Base-by-base conservation (phyloP, 2,329 filamentous ascomycete species). In the Apiospora aurea region DNA sequence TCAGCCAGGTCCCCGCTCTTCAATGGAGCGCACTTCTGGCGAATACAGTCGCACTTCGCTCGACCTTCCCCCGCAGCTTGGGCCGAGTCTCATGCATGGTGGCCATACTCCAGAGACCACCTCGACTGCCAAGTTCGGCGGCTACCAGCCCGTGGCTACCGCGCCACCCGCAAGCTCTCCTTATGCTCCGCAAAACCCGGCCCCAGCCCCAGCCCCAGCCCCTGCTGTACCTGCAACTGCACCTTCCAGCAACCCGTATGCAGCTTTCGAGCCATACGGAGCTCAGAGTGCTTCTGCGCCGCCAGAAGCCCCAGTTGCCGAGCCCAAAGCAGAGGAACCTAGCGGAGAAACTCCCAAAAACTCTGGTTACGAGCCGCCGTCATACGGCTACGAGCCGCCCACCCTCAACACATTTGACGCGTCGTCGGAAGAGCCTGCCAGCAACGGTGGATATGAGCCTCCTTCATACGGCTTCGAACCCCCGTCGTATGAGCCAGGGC, bases 391-490 rank as follows among this genome's bases (percentile, higher is more conserved):
- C 73, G 85, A 87, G 73, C 84, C 88, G 18, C 84, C 85, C 1
- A 80, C 84, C 1, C 79, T 83, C 71, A 79, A 75, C 69, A 76
- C 78, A 4, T 80, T 79, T 21, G 80, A 81, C 71, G 75, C 69
- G 77, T 80, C 75, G 76, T 75, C 71, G 71, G 77, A 71, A 73
- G 78, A 74, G 82, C 82, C 57, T 29, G 57, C 66, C 29, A 79
- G 75, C 61, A 77, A 72, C 75, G 82, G 79, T 73, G 84, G 86
- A 21, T 93, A 91, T 75, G 89, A 92, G 73, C 86, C 91, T 5
- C 89, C 90, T 7, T 88, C 88, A 13, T 88, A 88, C 69, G 80
- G 85, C 61, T 90, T 89, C 75, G 87, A 90, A 74, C 87, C 89
- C 1, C 88, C 88, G 0, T 87, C 88, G 1, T 87, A 89, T 67